Conservation (phyloP, 164 flowering plant genomes). For the Cinnamomum micranthum region DNA sequence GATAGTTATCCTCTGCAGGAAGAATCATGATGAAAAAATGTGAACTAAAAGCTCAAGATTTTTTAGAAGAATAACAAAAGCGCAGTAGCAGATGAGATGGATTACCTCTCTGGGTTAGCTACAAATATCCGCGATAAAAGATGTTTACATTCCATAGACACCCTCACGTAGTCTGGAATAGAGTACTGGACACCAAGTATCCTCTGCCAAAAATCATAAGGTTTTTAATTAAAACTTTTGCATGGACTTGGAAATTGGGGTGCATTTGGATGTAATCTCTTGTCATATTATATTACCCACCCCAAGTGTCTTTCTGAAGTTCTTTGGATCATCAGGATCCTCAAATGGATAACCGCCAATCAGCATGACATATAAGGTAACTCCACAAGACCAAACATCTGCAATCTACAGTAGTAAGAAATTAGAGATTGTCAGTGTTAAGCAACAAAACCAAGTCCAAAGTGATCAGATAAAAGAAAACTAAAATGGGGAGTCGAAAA, state of each 20-base stretch:
- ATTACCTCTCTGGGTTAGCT: constrained; percentile 72
- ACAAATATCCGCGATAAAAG: constrained; percentile 72
- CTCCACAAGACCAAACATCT: constrained; percentile 96
- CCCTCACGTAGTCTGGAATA: constrained; percentile 68
- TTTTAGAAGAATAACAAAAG: not conserved
- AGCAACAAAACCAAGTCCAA: not conserved
- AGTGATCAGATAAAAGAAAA: not conserved
- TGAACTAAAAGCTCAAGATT: not conserved
- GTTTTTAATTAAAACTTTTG: not conserved
- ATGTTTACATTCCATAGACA: constrained; percentile 66
- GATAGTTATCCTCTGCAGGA: constrained; percentile 69
- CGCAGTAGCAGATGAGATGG: not conserved
- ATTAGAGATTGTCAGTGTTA: constrained; percentile 7
- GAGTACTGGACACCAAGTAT: constrained; percentile 71
- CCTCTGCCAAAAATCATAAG: constrained; percentile 41
- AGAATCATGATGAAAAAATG: not conserved
- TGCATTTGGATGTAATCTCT: not conserved
- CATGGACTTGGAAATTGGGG: not conserved
- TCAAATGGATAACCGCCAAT: constrained; percentile 90
- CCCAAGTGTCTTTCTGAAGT: constrained; percentile 66
- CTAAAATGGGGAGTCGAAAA: not conserved
- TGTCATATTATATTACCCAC: constrained; percentile 31
- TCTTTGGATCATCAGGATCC: constrained; percentile 80
- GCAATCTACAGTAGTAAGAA: constrained; percentile 43
- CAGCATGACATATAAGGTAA: constrained; percentile 82